Base-by-base conservation (phyloP, 139 green algal genomes). In the Chlamydomonas sp. region DNA sequence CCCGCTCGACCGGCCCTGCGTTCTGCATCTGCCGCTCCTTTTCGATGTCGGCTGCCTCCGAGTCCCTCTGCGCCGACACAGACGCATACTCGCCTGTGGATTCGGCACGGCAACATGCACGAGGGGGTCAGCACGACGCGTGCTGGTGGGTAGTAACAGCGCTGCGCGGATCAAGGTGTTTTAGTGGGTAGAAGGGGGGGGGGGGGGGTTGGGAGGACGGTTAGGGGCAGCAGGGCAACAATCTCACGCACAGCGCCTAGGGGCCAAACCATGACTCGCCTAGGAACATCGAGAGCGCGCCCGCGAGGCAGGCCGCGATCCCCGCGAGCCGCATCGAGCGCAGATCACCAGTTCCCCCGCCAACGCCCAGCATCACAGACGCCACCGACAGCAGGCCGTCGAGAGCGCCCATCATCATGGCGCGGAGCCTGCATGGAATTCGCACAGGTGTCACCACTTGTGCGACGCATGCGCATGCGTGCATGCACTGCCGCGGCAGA, bases 1-100 rank as follows among this genome's bases (percentile, higher is more conserved):
- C 59, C 59, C 59, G n/a, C n/a, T n/a, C n/a, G n/a, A n/a, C n/a
- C n/a, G n/a, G n/a, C n/a, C 0, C 68, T 58, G 3, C 62, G 67
- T 38, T 67, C 54, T 76, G 71, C 48, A 37, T 48, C 65, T 73
- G 34, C 16, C 80, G 68, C 77, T 96, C 90, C 65, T 90, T 89
- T 61, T 92, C 78, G 61, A 96, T 87, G 75, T 96, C 90, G n/a
- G 87, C 86, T 57, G 76, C 71, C 70, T 92, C 84, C 0, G 78
- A 78, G 54, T 89, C 83, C 2, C 74, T 63, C 74, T 86, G 84
- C 3, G 50, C n/a, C n/a, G 62, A 38, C 1, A 90, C 82, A 28
- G 49, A 79, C 20, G 86, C 83, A 73, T 70, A 74, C 67, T 67
- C n/a, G n/a, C n/a, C n/a, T n/a, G n/a, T n/a, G n/a, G n/a, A n/a